Base-by-base conservation (phyloP, 441 rosid genomes). In the Mallotus repandus region DNA sequence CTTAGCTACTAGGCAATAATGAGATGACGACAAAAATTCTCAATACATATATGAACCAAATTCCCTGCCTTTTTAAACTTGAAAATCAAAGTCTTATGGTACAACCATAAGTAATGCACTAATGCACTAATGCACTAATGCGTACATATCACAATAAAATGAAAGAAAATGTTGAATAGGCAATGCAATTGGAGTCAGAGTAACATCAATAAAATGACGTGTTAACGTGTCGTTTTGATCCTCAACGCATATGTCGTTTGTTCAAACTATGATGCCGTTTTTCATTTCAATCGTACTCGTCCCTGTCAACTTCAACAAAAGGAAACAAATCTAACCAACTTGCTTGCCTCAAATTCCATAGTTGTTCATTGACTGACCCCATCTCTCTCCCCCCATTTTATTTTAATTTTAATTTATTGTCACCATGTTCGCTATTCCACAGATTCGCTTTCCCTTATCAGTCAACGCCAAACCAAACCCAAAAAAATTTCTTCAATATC, bases 381-480 rank as follows among this genome's bases (percentile, higher is more conserved):
- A 25, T 60, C 10, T 57, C 21, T 43, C 29, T 63, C 16, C n/a
- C 58, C 19, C 1, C 7, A 0, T 49, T 58, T 21, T 29, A 32
- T 63, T 45, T 25, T 18, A 8, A 25, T 48, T 45, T 48, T 15
- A n/a, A 12, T 57, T 54, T 55, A 21, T 32, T 12, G 10, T 15
- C 52, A 21, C 67, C 65, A 84, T 83, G 82, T 65, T 62, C 5
- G 57, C 75, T 72, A 60, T 59, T 73, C 80, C 58, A 76, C 71
- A 48, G 71, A 63, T 81, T 68, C 72, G 74, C 73, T 71, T 80
- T 59, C n/a, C 58, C 61, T 35, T 21, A 53, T 55, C 72, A 41
- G 78, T 88, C 88, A 84, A 84, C 86, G 54, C 49, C 71, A 68
- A 61, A 66, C 65, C 77, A 69, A 70, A 73, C 63, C 69, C 77